Base-by-base conservation (phyloP, 176 grass and related monocot genomes). In the Zizania latifolia region DNA sequence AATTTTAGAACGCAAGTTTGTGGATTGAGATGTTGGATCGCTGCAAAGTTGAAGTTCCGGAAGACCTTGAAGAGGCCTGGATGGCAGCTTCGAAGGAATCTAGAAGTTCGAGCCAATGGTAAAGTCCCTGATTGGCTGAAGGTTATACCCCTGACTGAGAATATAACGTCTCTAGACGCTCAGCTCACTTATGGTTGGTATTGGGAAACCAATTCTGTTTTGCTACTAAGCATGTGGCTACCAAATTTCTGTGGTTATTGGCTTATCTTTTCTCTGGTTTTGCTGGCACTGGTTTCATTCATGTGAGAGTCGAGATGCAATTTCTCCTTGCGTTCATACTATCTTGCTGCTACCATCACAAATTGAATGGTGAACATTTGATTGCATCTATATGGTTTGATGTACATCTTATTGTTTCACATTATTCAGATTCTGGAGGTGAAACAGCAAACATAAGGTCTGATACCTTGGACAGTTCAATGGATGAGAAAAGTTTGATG, bases 371-470 rank as follows among this genome's bases (percentile, higher is more conserved):
- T 56, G 11, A 21, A 2, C 41, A 61, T 77, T 59, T 70, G 3
- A 22, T 71, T 85, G 50, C 53, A 63, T 73, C 68, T 44, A 48
- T 44, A 58, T n/a, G n/a, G 39, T 85, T 29, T 69, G 36, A 61
- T 31, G 22, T 58, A 19, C 63, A 21, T 28, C 31, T 83, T 53
- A 72, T 54, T 24, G 13, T 37, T 63, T 27, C 65, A 50, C 1
- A 23, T 68, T 59, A 74, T 89, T 38, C 72, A 84, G 88, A 84
- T 87, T 84, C 83, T 77, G 79, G 62, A 75, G 83, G 77, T 70
- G 88, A 84, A 86, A 74, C 63, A 75, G 11, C 31, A 75, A 64
- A 72, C 62, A 55, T 58, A 83, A 74, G 58, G 28, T 70, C 87
- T 34, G 57, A 82, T 64, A 76, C 63, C 48, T 62, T 56, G 21